These are phyloP conservation scores for Colletotrichum lindemuthianum DNA, from an alignment of 2,329 filamentous ascomycete species.

Conservation along the genomic window DNA sequence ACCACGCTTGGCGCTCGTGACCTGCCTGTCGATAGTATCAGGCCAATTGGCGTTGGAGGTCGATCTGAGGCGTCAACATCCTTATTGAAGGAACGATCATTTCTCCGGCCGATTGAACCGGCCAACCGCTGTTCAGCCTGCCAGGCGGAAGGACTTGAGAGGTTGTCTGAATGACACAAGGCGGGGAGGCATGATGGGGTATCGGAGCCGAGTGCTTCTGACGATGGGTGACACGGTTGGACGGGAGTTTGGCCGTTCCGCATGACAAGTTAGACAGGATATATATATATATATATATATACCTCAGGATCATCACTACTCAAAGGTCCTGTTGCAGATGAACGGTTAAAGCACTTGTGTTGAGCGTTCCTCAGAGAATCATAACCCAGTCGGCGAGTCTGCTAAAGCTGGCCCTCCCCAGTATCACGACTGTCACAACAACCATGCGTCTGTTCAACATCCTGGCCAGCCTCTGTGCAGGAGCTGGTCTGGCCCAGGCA, in stretches of 20 bases:
- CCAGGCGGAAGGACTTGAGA: constrained; percentile 9
- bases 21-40: constrained; percentile 6
- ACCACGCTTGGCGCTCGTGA: constrained; percentile 5
- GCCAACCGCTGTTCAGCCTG: neutral
- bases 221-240: neutral
- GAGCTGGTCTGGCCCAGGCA: constrained; percentile 22
- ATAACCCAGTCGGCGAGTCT: too few species aligned
- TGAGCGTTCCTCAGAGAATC: too few species aligned
- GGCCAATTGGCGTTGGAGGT: constrained; percentile 4
- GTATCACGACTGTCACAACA: neutral
- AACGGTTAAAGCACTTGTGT: too few species aligned
- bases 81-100: constrained; percentile 25
- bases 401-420: too few species aligned
- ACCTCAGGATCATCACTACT: too few species aligned
- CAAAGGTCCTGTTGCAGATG: too few species aligned
- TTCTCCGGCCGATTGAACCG: constrained; percentile 20
- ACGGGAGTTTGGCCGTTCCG: too few species aligned
- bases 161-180: neutral
- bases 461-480: constrained; percentile 19
- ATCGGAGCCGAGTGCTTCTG: constrained; percentile 14
- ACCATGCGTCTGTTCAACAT: constrained; percentile 27
- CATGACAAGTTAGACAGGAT: too few species aligned
- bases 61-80: neutral
- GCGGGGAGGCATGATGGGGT: constrained; percentile 6
- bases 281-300: too few species aligned